Evolutionary conservation across 306 rosid species (phyloP), one percentile per base, ranked within the genome.

Genomic region (Trichosanthes cucumerina): DNA sequence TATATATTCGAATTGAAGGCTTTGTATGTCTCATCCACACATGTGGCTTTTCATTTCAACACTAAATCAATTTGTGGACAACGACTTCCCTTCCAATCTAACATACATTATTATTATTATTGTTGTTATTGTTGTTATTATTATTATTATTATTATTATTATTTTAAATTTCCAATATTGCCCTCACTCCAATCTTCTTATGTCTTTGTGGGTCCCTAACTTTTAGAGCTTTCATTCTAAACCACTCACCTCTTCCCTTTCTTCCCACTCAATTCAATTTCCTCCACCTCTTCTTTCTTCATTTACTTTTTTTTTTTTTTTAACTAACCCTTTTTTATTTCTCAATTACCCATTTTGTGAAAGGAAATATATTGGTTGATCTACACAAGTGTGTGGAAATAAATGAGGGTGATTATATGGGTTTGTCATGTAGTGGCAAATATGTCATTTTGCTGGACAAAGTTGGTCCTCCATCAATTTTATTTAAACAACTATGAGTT

Each of bases 351-450:
- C 21, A 2, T 34, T 63, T 34, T 33, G 44, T 33, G 44, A 63
- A 63, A 63, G 24, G 5, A 63, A 63, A 18, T 16, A 15, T 0
- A 6, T 62, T 62, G 69, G 11, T 62, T 33, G 0, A 62, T 62
- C 41, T 34, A 38, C 26, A 60, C 73, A 65, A 65, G 49, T 65
- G 62, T 49, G 46, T 50, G 39, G 50, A 50, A 33, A 53, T 34
- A 52, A 39, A 33, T 53, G 79, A 24, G 26, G 34, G 12, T 72
- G 58, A 44, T 46, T 39, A 21, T 53, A 71, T 81, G 36, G 43
- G 82, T 74, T 71, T 89, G 86, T 84, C 83, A 71, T 28, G 50
- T 54, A 81, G 83, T 90, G 85, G 84, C 66, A 80, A 65, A 79
- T 39, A 46, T 76, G 88, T 86, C 86, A 82, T 85, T 72, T 68